Evolutionary conservation across 2,329 filamentous ascomycete genomes (phyloP).

Genomic region (Periconia macrospinosa): DNA sequence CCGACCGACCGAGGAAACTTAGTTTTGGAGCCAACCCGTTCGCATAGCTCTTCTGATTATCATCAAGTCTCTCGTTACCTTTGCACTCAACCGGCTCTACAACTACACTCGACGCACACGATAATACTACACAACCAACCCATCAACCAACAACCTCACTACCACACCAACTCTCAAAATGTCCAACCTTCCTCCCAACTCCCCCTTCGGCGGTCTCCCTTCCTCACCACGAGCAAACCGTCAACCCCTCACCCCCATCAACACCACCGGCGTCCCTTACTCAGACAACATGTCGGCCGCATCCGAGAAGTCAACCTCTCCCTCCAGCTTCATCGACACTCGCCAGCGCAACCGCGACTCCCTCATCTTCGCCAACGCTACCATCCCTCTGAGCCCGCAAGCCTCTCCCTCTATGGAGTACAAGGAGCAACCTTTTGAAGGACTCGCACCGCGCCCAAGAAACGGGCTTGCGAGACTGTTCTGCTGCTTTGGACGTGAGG

Average conservation of each 20-base stretch:
- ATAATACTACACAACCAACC: not conserved
- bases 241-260: slow-evolving; percentile 18
- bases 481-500: slow-evolving; percentile 38
- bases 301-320: slow-evolving; percentile 18
- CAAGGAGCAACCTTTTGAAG: slow-evolving; percentile 24
- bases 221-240: slow-evolving; percentile 24
- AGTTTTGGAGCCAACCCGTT: not conserved
- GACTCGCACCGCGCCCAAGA: slow-evolving; percentile 31
- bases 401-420: slow-evolving; percentile 12
- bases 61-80: slow-evolving; percentile 1
- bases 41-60: not conserved
- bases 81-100: not conserved
- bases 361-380: slow-evolving; percentile 38
- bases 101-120: not conserved
- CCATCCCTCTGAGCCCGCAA: slow-evolving; percentile 35
- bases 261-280: slow-evolving; percentile 21
- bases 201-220: slow-evolving; percentile 23
- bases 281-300: slow-evolving; percentile 3
- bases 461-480: slow-evolving; percentile 34
- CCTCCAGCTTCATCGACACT: slow-evolving; percentile 15
- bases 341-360: slow-evolving; percentile 22
- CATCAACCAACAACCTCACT: slow-evolving; percentile 1
- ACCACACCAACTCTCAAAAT: slow-evolving; percentile 15
- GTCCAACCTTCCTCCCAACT: slow-evolving; percentile 17
- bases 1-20: not conserved